Base-by-base conservation (phyloP, 192 early-diverging fungal genomes). In the Fimicolochytrium jonesii region DNA sequence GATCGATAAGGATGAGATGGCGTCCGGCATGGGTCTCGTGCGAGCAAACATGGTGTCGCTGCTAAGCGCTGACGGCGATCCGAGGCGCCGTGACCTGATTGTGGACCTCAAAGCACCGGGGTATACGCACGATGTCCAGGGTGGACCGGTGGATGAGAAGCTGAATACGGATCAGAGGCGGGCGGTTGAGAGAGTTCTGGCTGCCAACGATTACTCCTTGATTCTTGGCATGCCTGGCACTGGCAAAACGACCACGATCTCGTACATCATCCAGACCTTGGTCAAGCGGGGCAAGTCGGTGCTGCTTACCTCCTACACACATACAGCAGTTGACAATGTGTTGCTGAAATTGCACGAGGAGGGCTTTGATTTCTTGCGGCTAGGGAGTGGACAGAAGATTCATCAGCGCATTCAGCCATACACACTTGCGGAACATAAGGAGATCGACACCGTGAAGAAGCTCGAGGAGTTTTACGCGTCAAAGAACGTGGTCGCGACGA, bases 211-310 rank as follows among this genome's bases (percentile, higher is more conserved):
- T 59, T 98, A 96, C 76, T 77, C 88, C 9, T 69, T 98, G 32
- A 88, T 98, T 39, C 73, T 95, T 26, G 95, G 95, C 13, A 96
- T 96, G 94, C 95, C 95, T 0, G 95, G 95, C 2, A 95, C 95
- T 0, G 95, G 95, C 36, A 98, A 98, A 67, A 94, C 92, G 0
- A 92, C 90, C 1, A 93, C 91, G 0, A 92, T 93, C 45, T 85
- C 90, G 0, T 72, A 85, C 26, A 81, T 95, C 17, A 88, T 94
- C 18, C 71, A 80, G 17, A 70, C 77, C 15, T 72, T 98, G 9
- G 82, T 91, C 13, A 34, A 37, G 3, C 68, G 63, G 17, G 85
- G 87, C 6, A 92, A 95, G 47, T 76, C 86, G 1, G 88, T 98
- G 0, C 73, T 98, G 29, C 51, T 98, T 31, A 86, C 90, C 4